Conservation (phyloP, 768 basidiomycete species). For the Naganishia vishniacii region DNA sequence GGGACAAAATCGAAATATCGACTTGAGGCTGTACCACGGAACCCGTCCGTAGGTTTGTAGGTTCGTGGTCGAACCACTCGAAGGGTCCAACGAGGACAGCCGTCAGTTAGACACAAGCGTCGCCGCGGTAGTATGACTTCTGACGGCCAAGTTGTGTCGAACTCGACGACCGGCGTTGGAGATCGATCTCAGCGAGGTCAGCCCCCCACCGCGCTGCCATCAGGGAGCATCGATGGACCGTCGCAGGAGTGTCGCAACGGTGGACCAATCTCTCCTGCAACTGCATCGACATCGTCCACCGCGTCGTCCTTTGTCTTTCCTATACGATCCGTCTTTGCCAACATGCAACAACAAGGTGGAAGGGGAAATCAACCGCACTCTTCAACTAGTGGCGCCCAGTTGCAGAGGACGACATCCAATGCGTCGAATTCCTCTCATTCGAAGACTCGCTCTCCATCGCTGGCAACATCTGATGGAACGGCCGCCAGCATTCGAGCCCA, state of each 20-base stretch:
- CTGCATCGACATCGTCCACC: not conserved
- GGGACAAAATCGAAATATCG: no score
- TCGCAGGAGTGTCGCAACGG: not conserved
- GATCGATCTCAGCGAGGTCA: not conserved
- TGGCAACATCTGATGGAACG: not conserved
- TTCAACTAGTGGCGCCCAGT: not conserved
- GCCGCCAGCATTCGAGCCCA: conserved; percentile 19
- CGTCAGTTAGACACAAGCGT: not conserved
- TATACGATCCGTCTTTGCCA: conserved; percentile 26
- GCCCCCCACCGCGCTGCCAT: no score
- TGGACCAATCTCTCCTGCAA: conserved; percentile 12
- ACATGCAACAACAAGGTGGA: conserved; percentile 10
- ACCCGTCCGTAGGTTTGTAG: no score
- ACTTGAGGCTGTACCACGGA: no score
- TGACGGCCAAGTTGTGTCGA: not conserved
- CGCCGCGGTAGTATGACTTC: not conserved
- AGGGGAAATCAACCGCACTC: not conserved
- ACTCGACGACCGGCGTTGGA: not conserved
- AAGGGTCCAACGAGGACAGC: not conserved
- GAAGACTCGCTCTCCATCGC: not conserved
- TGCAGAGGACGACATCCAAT: not conserved
- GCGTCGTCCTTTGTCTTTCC: conserved; percentile 29
- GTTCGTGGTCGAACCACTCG: no score
- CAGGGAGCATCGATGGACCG: not conserved
- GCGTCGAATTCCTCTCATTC: not conserved